Percentiles rank a stretch among this genome's conserved stretches.
Conservation (phyloP, 2,329 filamentous ascomycete genomes). For the Aotearoamyces nothofagi region DNA sequence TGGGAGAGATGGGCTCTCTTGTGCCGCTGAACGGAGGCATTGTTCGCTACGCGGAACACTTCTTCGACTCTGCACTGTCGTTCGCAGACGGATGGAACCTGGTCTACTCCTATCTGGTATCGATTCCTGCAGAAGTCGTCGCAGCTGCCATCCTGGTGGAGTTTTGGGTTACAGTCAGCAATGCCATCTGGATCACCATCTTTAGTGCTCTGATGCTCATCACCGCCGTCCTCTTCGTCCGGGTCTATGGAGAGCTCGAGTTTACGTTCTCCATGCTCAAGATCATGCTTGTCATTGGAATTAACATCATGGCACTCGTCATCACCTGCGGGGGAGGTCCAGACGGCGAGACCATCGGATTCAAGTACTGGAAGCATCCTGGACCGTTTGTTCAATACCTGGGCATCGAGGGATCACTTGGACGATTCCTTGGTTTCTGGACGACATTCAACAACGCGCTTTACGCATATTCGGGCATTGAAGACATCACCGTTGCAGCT, state of each 20-base stretch:
- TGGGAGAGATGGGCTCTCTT: constrained; percentile 34
- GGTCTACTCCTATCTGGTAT: constrained; percentile 43
- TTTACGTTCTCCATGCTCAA: constrained; percentile 35
- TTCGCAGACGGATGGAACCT: constrained; percentile 30
- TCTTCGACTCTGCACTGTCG: constrained; percentile 32
- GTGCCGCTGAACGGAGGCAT: constrained; percentile 33
- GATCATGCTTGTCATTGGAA: constrained; percentile 44
- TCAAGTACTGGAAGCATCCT: constrained; percentile 54
- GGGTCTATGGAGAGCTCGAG: constrained; percentile 31
- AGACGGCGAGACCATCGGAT: constrained; percentile 42
- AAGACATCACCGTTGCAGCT: constrained; percentile 39
- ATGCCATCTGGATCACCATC: constrained; percentile 22
- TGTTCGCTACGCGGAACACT: constrained; percentile 30
- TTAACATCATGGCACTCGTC: constrained; percentile 46
- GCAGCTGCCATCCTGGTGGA: constrained; percentile 47
- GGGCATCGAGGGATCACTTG: constrained; percentile 32
- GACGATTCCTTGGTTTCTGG: constrained; percentile 47
- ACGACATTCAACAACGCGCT: constrained; percentile 26
- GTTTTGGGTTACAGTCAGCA: constrained; percentile 43
- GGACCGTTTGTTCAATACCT: constrained; percentile 55
- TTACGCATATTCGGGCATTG: constrained; percentile 30
- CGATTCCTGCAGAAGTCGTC: constrained; percentile 43
- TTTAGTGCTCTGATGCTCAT: constrained; percentile 21
- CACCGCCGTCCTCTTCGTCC: constrained; percentile 23
- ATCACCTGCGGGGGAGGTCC: constrained; percentile 49